Evolutionary conservation across 2,329 filamentous ascomycete genomes (phyloP), one percentile per base, ranked within the genome.

Genomic region (Fonsecaea pedrosoi): DNA sequence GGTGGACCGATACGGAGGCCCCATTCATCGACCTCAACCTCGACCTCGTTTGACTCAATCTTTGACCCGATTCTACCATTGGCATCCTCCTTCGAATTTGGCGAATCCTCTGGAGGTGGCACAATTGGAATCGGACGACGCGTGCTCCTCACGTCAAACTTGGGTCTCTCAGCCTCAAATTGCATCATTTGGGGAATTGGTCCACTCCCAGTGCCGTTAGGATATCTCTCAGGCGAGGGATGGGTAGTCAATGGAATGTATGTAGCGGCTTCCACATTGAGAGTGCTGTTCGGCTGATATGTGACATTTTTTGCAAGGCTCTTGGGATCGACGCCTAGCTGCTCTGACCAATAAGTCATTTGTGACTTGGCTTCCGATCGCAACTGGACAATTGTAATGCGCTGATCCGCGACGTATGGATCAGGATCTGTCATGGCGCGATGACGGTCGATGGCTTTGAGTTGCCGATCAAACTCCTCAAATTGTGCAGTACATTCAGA

Each of bases 361-460:
- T 40, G 37, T 25, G 58, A 30, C 54, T 69, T 72, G 25, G 65
- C 64, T 37, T 72, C 70, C 12, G 69, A 63, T 30, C 71, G 70
- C 60, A 70, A 58, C 50, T 67, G 58, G 25, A 68, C 71, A 25
- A 73, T 67, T 12, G 62, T 54, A 30, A 69, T 58, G 21, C 71
- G 70, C 25, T 73, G 71, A 12, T 67, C 64, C 12, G 56, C 45
- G 38, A 71, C 25, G 40, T 61, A 54, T 12, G 67, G 68, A 37
- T 71, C 70, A 25, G 35, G 64, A 15, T 61, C 59, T 35, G 50
- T 34, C 66, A 71, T 71, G 4, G 71, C 71, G 54, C 71, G 69
- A 54, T 70, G 70, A 30, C 71, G 70, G 45, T 73, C 70, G 60
- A 73, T 64, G 32, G 50, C 55, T 54, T 69, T 73, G 57, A 73